Evolutionary conservation across 306 rosid genomes (phyloP).

Genomic region (Citrullus amarus): DNA sequence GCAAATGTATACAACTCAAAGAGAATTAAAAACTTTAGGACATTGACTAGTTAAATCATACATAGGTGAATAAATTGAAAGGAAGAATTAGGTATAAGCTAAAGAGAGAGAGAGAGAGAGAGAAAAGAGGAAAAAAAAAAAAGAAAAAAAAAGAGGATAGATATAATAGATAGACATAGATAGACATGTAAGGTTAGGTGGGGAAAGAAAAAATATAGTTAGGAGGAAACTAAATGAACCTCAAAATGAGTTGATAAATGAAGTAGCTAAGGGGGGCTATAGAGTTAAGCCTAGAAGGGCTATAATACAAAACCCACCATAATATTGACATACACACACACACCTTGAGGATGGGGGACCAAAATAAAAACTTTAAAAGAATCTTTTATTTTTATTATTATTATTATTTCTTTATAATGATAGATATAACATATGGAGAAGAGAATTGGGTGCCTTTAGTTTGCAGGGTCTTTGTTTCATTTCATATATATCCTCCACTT

Average conservation of each 20-base stretch:
- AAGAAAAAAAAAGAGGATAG: neutral
- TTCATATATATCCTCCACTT: neutral
- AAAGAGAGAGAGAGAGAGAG: neutral
- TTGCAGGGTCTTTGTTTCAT: neutral
- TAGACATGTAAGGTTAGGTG: neutral
- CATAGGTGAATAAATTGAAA: neutral
- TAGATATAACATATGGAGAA: neutral
- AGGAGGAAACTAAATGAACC: slow-evolving; percentile 2
- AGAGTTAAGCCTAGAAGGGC: neutral
- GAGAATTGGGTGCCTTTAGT: neutral
- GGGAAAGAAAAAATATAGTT: neutral
- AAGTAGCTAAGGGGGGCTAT: neutral
- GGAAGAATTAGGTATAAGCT: neutral
- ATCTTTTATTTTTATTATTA: neutral
- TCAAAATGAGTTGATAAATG: slow-evolving; percentile 5
- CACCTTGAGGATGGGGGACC: neutral
- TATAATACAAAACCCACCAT: neutral
- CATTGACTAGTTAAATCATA: too few relatives aligned
- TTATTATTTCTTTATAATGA: neutral
- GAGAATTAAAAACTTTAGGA: neutral
- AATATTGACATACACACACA: neutral
- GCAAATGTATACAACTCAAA: too few relatives aligned
- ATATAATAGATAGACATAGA: neutral
- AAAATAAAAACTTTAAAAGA: neutral
- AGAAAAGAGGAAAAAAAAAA: too few relatives aligned